Base-by-base conservation (phyloP, 78 protist species). In the Dictyostelium intermedium region DNA sequence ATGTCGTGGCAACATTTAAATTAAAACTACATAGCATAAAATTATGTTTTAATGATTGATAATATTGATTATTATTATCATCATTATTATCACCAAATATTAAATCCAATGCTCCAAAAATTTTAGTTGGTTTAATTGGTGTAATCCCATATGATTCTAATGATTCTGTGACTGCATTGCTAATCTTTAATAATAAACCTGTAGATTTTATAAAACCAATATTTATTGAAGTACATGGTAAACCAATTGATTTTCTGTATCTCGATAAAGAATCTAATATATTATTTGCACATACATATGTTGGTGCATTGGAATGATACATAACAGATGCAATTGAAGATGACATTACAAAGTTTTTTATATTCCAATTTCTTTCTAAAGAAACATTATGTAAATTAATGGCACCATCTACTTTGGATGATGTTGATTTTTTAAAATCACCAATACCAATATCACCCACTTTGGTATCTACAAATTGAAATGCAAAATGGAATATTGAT, bases 241-340 rank as follows among this genome's bases (percentile, higher is more conserved):
- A 37, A 1, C 93, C 95, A 5, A 56, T n/a, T 30, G 56, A 23
- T 6, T 47, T 37, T 20, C 98, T 69, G 20, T 39, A 76, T 34
- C 20, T 61, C 18, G 93, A 69, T 27, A 95, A 83, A 10, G 94
- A 27, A 34, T 97, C 98, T 1, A 91, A 93, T 32, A 85, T 87
- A 20, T 92, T 82, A 86, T 92, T 92, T 2, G 97, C 91, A 32
- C 96, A 83, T 6, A 92, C 87, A 70, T 97, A 97, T 73, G 50
- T 41, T 20, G 91, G 43, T 76, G 91, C 97, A 25, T 76, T 97
- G 18, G 37, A 11, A 34, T 70, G 30, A 2, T 94, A 96, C 5
- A 92, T 61, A 3, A 83, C 35, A 0, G 89, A 2, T 9, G 41
- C 77, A 27, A 86, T 37, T 10, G 96, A 92, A 7, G 94, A 91